Base-by-base conservation (phyloP, 805 yeast species). In the Crinitomyces ghanaensis region DNA sequence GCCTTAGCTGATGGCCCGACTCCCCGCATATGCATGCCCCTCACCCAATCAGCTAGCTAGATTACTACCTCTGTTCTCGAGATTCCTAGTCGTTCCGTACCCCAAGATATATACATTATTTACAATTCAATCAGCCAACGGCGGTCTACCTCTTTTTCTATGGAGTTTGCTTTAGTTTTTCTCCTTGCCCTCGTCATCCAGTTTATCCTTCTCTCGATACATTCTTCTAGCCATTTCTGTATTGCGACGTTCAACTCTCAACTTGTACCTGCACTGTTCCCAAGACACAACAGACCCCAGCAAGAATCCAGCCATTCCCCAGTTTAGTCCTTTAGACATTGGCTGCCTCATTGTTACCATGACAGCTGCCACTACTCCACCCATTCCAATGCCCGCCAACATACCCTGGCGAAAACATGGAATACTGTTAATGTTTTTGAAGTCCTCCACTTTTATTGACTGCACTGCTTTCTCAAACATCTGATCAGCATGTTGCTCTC, bases 261-360 rank as follows among this genome's bases (percentile, higher is more conserved):
- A 66, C 30, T 72, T 66, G 31, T 73, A 64, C 38, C 94, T 66
- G 54, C 97, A 86, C 56, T 84, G 94, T 52, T 86, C 95, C 95
- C 95, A 86, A 1, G 93, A 82, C 18, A 81, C 74, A 0, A 81
- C 66, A 28, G 82, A 74, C 1, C 95, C 95, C 14, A 84, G 52
- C 36, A 81, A 56, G 42, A 84, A 71, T 3, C 91, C 93, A 24
- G 80, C 79, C 32, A 81, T 64, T 6, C 77, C 77, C 95, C 95
- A 86, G 50, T 86, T 82, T 11, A 72, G 63, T 1, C 93, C 75
- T 40, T 68, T 68, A 6, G 60, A 5, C 7, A 37, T 19, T 3
- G 48, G 34, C n/a, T 50, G 40, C 12, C 51, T 37, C 20, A 40
- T 33, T 5, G 54, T 27, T 1, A 41, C 26, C 39, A 58, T 38